A percentile compares a stretch with the other conserved stretches of the same genome.
Conservation (phyloP, 352 stramenopile species). For the Phytophthora brassicae region DNA sequence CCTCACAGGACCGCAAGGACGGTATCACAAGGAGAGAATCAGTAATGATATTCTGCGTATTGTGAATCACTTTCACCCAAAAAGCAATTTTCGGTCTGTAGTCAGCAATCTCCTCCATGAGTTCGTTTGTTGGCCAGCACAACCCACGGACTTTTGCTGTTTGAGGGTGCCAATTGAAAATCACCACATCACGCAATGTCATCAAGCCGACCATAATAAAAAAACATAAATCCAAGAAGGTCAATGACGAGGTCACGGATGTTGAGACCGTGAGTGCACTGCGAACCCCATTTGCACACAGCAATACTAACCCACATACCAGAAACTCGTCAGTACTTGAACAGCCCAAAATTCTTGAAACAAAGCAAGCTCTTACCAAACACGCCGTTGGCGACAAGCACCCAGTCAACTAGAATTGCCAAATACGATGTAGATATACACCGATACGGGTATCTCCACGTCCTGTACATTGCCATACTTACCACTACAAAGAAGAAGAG, state of each 20-base stretch:
- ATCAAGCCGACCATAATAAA: conserved; percentile 25
- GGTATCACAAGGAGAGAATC: conserved; percentile 32
- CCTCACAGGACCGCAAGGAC: conserved; percentile 33
- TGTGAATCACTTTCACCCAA: conserved; percentile 38
- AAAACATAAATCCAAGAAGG: conserved; percentile 45
- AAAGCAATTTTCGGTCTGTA: conserved; percentile 15
- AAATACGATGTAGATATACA: conserved; percentile 40
- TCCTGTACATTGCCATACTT: conserved; percentile 27
- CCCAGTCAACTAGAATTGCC: conserved; percentile 34
- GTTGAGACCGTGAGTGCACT: conserved; percentile 70
- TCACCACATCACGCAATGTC: conserved; percentile 1
- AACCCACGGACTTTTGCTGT: conserved; percentile 1
- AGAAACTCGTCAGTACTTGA: conserved; percentile 5
- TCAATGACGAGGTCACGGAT: conserved; percentile 45
- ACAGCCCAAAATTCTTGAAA: neutral
- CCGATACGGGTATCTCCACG: conserved; percentile 36
- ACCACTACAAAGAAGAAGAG: conserved; percentile 43
- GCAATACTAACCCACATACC: conserved; percentile 32
- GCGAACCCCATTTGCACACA: conserved; percentile 57
- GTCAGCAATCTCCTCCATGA: conserved; percentile 19
- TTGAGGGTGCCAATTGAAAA: conserved; percentile 12
- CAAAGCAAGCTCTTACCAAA: conserved; percentile 39
- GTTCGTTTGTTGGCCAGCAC: conserved; percentile 22
- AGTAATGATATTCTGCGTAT: conserved; percentile 25
- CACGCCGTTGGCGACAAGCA: conserved; percentile 46